Conservation (phyloP, 192 early-diverging fungal genomes). For the Umbelopsis sp. region DNA sequence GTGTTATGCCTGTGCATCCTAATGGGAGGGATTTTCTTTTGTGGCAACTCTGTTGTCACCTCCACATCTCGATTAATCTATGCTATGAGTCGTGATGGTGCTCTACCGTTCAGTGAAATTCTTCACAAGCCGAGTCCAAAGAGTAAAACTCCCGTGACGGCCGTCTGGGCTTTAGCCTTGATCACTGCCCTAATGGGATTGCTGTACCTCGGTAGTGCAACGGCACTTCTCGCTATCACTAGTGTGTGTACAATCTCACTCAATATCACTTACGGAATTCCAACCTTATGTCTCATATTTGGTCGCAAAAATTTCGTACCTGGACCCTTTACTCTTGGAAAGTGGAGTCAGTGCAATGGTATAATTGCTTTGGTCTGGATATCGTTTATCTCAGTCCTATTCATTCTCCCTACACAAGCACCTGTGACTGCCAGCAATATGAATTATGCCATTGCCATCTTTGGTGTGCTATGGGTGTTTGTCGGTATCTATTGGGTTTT, state of each 20-base stretch:
- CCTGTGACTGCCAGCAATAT: conserved; percentile 43
- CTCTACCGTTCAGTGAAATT: conserved; percentile 37
- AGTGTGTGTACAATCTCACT: conserved; percentile 43
- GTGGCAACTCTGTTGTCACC: conserved; percentile 39
- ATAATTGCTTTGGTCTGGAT: conserved; percentile 45
- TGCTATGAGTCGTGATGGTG: conserved; percentile 49
- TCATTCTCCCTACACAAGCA: conserved; percentile 32
- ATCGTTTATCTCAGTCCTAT: conserved; percentile 42
- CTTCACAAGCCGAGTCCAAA: conserved; percentile 34
- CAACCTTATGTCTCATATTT: conserved; percentile 41
- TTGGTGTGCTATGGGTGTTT: conserved; percentile 36
- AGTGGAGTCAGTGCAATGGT: conserved; percentile 36
- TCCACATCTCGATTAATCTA: conserved; percentile 46
- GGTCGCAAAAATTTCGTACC: conserved; percentile 38
- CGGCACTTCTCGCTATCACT: conserved; percentile 41
- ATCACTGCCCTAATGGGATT: conserved; percentile 38
- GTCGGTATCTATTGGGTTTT: conserved; percentile 41
- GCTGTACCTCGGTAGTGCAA: conserved; percentile 37
- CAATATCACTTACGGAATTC: conserved; percentile 42
- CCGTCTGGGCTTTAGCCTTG: conserved; percentile 37
- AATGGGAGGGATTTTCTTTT: conserved; percentile 37
- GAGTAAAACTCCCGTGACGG: conserved; percentile 36
- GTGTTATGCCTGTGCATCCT: conserved; percentile 38
- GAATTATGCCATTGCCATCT: conserved; percentile 42
- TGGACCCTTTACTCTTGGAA: conserved; percentile 42